Percentiles rank a stretch among this genome's conserved stretches.
These are phyloP conservation scores for Naganishia randhawae DNA, from an alignment of 768 basidiomycete genomes.

Conservation along the genomic window DNA sequence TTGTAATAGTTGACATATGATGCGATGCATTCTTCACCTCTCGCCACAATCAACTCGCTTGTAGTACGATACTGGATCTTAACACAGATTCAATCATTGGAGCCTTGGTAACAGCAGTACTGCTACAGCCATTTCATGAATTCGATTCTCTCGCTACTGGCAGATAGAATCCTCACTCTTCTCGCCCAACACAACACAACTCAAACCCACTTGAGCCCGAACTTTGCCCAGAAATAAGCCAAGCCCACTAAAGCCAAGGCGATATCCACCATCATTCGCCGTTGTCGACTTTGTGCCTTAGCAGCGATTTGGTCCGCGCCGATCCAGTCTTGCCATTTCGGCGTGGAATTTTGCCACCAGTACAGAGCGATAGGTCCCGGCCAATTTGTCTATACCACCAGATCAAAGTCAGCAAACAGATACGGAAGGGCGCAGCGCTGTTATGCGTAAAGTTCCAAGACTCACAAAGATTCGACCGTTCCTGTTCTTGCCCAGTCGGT, in stretches of 20 bases:
- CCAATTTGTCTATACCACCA: slow-evolving; percentile 28
- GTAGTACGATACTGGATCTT: neutral
- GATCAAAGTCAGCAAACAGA: neutral
- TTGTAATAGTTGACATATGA: neutral
- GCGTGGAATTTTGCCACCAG: slow-evolving; percentile 26
- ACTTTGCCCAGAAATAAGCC: slow-evolving; percentile 12
- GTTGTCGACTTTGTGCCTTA: slow-evolving; percentile 10
- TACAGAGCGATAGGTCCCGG: slow-evolving; percentile 28
- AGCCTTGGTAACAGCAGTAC: too few relatives aligned
- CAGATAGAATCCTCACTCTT: too few relatives aligned
- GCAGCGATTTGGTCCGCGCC: slow-evolving; percentile 25
- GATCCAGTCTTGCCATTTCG: slow-evolving; percentile 30
- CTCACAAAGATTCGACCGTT: slow-evolving; percentile 27
- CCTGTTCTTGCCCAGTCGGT: slow-evolving; percentile 23
- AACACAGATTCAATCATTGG: neutral
- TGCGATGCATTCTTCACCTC: slow-evolving; percentile 2
- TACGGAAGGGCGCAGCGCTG: neutral
- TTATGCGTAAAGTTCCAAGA: too few relatives aligned
- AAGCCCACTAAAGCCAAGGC: neutral
- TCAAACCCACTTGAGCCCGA: neutral
- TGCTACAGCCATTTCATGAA: too few relatives aligned
- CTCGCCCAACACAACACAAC: neutral
- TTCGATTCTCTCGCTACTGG: too few relatives aligned
- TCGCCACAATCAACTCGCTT: too few relatives aligned
- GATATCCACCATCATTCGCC: slow-evolving; percentile 15